These are phyloP conservation scores for Malassezia japonica DNA, from an alignment of 1,284 basidiomycete species.

Conservation along the genomic window DNA sequence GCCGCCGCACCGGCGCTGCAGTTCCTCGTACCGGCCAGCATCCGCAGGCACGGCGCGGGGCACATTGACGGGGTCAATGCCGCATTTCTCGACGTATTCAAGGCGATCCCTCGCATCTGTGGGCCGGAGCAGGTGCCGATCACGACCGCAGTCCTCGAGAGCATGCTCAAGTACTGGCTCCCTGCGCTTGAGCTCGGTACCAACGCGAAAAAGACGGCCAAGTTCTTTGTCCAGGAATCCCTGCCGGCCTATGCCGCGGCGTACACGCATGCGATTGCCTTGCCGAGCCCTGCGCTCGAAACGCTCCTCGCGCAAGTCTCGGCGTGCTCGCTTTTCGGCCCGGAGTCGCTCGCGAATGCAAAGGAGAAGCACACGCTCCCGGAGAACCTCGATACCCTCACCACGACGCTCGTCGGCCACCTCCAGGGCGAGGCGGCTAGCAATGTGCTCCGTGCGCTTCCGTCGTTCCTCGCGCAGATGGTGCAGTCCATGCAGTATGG, in stretches of 20 bases:
- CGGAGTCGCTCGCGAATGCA: background rate
- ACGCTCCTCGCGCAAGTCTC: conserved; percentile 18
- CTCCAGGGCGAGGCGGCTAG: conserved; percentile 11
- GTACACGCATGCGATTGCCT: background rate
- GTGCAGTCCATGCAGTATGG: background rate
- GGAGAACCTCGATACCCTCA: background rate
- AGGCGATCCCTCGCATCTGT: conserved; percentile 12
- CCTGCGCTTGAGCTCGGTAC: conserved; percentile 24
- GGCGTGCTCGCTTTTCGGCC: conserved; percentile 18
- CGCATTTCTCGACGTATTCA: conserved; percentile 23
- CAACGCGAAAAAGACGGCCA: conserved; percentile 30
- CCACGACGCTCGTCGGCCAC: background rate
- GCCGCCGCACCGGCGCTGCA: background rate
- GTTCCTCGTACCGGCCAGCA: background rate
- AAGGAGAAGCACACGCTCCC: background rate
- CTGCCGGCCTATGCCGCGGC: conserved; percentile 16
- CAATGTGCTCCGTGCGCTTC: background rate
- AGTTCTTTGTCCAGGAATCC: conserved; percentile 20
- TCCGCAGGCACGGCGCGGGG: conserved; percentile 21
- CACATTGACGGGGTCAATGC: conserved; percentile 31
- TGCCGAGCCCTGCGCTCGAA: conserved; percentile 4
- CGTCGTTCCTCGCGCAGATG: conserved; percentile 4
- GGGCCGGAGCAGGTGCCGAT: background rate
- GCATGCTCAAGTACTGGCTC: conserved; percentile 20
- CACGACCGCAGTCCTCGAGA: conserved; percentile 8